phyloP scores from a whole-genome alignment of 2,329 filamentous ascomycete genomes.

The Penicillium sp. region DNA sequence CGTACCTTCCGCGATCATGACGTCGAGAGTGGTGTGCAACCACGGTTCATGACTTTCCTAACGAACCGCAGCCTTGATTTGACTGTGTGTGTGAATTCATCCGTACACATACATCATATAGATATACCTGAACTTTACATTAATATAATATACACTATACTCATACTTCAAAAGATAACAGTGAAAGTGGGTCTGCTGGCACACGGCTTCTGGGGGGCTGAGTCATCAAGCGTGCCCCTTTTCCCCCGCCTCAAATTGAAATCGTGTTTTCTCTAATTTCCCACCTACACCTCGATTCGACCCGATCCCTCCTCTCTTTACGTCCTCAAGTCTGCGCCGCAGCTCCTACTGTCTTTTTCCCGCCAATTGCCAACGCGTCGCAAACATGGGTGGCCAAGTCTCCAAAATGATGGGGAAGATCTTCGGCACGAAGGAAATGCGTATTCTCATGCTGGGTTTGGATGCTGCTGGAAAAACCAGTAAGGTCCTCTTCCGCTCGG shows the following conservation, averaged over 20 bases:
- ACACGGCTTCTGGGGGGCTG: constrained; percentile 21
- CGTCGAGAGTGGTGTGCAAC: constrained; percentile 10
- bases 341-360: neutral
- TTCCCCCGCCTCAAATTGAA: constrained; percentile 30
- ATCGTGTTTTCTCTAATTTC: constrained; percentile 15
- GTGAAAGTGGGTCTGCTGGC: constrained; percentile 7
- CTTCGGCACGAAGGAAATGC: constrained; percentile 99
- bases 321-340: neutral
- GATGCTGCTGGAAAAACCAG: constrained; percentile 98
- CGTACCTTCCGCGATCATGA: constrained; percentile 11
- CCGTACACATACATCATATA: too few species aligned
- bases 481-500: constrained; percentile 28
- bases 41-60: constrained; percentile 2
- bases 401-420: constrained; percentile 98
- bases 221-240: constrained; percentile 38
- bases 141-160: too few species aligned
- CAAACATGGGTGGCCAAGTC: constrained; percentile 83
- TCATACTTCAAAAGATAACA: neutral
- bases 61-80: too few species aligned
- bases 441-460: constrained; percentile 94
- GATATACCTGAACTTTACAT: too few species aligned
- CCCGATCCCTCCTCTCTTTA: too few species aligned
- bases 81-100: too few species aligned
- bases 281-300: neutral
- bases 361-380: constrained; percentile 8